Evolutionary conservation across 441 rosid genomes (phyloP).

Genomic region (Gossypium aridum): DNA sequence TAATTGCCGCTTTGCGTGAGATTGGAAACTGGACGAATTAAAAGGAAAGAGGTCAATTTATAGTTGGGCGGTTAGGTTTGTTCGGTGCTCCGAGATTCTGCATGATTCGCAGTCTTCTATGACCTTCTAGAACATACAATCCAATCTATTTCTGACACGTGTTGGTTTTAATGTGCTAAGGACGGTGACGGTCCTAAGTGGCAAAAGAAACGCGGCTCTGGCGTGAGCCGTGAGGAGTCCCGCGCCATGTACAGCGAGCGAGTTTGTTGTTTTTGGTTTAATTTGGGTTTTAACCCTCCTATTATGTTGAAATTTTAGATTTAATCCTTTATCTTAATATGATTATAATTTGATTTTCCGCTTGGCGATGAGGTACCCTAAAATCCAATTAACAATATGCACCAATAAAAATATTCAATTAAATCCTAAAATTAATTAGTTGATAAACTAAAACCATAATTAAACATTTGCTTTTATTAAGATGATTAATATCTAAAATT

Average conservation of each 20-base stretch:
- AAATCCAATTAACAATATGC: too few species aligned
- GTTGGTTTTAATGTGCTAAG: not conserved
- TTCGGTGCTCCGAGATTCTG: not conserved
- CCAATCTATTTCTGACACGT: constrained; percentile 40
- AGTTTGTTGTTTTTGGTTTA: not conserved
- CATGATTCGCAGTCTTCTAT: constrained; percentile 11
- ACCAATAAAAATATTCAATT: too few species aligned
- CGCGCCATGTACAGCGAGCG: not conserved
- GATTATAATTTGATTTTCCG: too few species aligned
- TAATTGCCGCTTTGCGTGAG: not conserved
- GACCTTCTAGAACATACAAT: constrained; percentile 38
- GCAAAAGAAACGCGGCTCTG: not conserved
- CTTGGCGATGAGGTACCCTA: too few species aligned
- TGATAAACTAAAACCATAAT: too few species aligned
- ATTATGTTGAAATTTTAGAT: too few species aligned
- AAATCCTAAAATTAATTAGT: too few species aligned
- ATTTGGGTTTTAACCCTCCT: too few species aligned
- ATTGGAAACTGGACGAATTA: not conserved
- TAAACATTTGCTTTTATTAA: too few species aligned
- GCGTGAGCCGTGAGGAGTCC: not conserved
- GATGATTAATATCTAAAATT: too few species aligned
- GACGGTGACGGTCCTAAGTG: too few species aligned
- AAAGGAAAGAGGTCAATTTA: constrained; percentile 3
- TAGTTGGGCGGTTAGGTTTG: constrained; percentile 12
- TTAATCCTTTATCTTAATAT: too few species aligned